Evolutionary conservation across 192 early-diverging fungal species (phyloP), one percentile per base, ranked within the genome.

Genomic region (Oehlia diaphana): DNA sequence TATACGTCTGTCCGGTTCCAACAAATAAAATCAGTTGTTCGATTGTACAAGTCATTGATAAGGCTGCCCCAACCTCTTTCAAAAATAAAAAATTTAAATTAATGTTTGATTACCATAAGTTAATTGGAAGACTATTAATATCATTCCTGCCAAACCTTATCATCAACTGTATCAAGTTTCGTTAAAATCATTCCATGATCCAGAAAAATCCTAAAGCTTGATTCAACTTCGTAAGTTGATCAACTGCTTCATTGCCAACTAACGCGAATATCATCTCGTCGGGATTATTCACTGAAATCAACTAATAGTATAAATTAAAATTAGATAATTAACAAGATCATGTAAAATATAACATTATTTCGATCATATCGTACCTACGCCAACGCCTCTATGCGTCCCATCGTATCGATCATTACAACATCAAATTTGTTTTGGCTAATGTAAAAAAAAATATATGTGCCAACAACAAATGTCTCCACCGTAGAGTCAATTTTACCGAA

Each of bases 101-200:
- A 58, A 21, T 58, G 16, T 19, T 58, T 58, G 5, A 58, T 58
- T 19, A 0, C 13, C 16, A 69, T 21, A 70, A 5, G 5, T 44
- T 39, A n/a, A 39, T 14, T 39, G 16, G 35, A 31, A 21, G 67
- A 9, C 8, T 39, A 44, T 39, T 31, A 16, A 21, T 35, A 39
- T 10, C 79, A 58, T 47, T 35, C 44, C 12, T 1, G 33, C 21
- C 62, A 71, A 76, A 92, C 90, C 86, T 97, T 96, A 82, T 97
- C 96, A 82, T 97, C 96, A 75, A 97, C 95, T 1, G 96, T 96
- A 84, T 98, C 96, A 86, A 98, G 96, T 86, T 98, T 98, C 68
- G 95, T 95, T 74, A 98, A 81, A 80, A 98, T 94, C 81, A 98
- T 97, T 62, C 95, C 97, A 87, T 69, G 91, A 70, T 8, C 92